A percentile compares a stretch with the other conserved stretches of the same genome.
phyloP scores from a whole-genome alignment of 2,329 filamentous ascomycete genomes.

The Colletotrichum gloeosporioides region DNA sequence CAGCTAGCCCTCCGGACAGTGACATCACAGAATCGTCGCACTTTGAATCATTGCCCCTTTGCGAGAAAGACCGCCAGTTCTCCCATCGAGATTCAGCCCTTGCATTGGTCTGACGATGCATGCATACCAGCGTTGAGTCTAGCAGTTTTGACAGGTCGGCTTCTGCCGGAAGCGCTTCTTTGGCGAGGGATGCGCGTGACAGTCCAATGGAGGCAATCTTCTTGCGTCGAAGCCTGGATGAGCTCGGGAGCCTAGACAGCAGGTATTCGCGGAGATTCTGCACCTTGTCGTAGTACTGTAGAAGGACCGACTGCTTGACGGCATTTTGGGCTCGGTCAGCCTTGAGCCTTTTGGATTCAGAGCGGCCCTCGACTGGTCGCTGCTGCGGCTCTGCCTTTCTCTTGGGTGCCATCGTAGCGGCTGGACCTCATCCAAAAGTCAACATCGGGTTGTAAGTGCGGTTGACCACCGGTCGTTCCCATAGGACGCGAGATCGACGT shows the following conservation, averaged over 20 bases:
- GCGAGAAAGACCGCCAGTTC: constrained; percentile 67
- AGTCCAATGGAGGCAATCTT: constrained; percentile 57
- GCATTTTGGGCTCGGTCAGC: background rate
- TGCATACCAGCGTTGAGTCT: constrained; percentile 73
- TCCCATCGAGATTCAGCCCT: constrained; percentile 48
- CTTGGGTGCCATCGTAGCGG: background rate
- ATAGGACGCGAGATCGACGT: background rate
- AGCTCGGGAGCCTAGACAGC: constrained; percentile 66
- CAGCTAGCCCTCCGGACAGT: constrained; percentile 50
- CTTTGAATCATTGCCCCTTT: constrained; percentile 63
- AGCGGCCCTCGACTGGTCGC: background rate
- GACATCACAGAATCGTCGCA: constrained; percentile 64
- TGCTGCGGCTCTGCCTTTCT: background rate
- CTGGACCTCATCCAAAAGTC: background rate
- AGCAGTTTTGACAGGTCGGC: constrained; percentile 61
- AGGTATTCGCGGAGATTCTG: constrained; percentile 75
- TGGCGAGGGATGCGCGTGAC: constrained; percentile 19
- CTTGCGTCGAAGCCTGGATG: constrained; percentile 67
- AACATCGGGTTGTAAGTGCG: background rate
- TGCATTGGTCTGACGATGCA: constrained; percentile 24
- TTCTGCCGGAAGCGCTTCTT: constrained; percentile 36
- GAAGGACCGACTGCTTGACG: constrained; percentile 14
- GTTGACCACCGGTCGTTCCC: background rate
- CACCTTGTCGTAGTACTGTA: constrained; percentile 62
- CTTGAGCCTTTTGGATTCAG: background rate